phyloP scores from a whole-genome alignment of 352 stramenopile genomes.

The Paralagenidium karlingii region DNA sequence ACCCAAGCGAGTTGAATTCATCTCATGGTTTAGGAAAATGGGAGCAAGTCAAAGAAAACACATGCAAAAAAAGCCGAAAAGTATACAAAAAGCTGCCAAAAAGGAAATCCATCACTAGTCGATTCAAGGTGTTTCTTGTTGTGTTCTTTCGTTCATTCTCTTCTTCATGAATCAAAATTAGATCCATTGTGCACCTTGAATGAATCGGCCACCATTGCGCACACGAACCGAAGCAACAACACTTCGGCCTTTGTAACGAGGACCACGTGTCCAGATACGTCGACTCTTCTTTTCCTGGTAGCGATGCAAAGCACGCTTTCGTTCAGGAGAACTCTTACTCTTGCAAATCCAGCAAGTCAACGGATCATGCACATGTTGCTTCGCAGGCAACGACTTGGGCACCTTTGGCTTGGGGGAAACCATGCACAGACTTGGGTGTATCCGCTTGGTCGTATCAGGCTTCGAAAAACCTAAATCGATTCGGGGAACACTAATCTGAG shows the following conservation, averaged over 20 bases:
- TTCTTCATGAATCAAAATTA: too few relatives aligned
- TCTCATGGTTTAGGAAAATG: too few relatives aligned
- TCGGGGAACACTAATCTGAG: slow-evolving; percentile 41
- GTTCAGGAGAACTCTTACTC: slow-evolving; percentile 65
- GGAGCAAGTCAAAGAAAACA: too few relatives aligned
- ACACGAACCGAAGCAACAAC: slow-evolving; percentile 69
- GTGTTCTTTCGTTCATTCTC: slow-evolving; percentile 3
- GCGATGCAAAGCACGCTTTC: slow-evolving; percentile 71
- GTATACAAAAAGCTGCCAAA: too few relatives aligned
- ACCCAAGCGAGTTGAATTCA: too few relatives aligned
- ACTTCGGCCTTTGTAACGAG: slow-evolving; percentile 66
- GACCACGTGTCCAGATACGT: slow-evolving; percentile 74
- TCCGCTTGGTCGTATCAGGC: slow-evolving; percentile 2
- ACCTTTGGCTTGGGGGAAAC: slow-evolving; percentile 37
- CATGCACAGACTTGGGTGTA: slow-evolving; percentile 12
- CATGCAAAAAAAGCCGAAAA: too few relatives aligned
- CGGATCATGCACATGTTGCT: slow-evolving; percentile 60
- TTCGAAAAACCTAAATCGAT: slow-evolving; percentile 50
- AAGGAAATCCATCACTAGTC: too few relatives aligned
- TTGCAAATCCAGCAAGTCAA: slow-evolving; percentile 83
- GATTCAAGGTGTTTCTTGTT: slow-evolving; percentile 1
- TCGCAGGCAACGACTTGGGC: slow-evolving; percentile 20
- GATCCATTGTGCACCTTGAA: slow-evolving; percentile 72
- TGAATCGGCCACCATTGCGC: slow-evolving; percentile 71
- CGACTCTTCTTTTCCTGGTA: slow-evolving; percentile 72